These are phyloP conservation scores for Abortiporus biennis DNA, from an alignment of 1,284 basidiomycete genomes.

Conservation along the genomic window DNA sequence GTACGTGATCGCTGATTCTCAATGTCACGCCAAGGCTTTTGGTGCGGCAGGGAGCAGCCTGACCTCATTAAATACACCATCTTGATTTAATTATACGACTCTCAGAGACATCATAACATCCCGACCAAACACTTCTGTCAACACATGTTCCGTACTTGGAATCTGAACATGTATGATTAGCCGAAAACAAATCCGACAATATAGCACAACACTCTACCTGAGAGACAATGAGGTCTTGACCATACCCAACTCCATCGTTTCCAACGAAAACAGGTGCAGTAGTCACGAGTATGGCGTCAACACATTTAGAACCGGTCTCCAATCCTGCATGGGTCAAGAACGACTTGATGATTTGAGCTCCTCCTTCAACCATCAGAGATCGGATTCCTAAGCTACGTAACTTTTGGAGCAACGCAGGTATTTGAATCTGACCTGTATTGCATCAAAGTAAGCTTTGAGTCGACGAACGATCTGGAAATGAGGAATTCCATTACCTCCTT, in stretches of 20 bases:
- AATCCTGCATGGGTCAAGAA: slow-evolving; percentile 47
- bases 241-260: slow-evolving; percentile 60
- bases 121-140: slow-evolving; percentile 24
- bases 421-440: slow-evolving; percentile 40
- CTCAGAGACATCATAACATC: slow-evolving; percentile 22
- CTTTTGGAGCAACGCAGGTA: slow-evolving; percentile 44
- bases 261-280: slow-evolving; percentile 82
- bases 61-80: no score
- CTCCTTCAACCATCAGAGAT: slow-evolving; percentile 95
- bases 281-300: slow-evolving; percentile 78
- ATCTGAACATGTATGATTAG: slow-evolving; percentile 13
- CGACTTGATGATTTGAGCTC: slow-evolving; percentile 75
- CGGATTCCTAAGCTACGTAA: slow-evolving; percentile 52
- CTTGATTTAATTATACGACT: slow-evolving; percentile 10
- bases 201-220: slow-evolving; percentile 13
- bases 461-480: not conserved
- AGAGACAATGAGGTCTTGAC: slow-evolving; percentile 14
- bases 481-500: slow-evolving; percentile 23
- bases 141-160: slow-evolving; percentile 21
- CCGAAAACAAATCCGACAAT: not conserved
- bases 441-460: slow-evolving; percentile 9
- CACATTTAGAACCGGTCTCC: slow-evolving; percentile 22
- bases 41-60: no score
- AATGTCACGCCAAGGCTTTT: no score
- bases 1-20: no score